Conservation (phyloP, 371 early-diverging fungal genomes). For the Sporodiniella umbellata region DNA sequence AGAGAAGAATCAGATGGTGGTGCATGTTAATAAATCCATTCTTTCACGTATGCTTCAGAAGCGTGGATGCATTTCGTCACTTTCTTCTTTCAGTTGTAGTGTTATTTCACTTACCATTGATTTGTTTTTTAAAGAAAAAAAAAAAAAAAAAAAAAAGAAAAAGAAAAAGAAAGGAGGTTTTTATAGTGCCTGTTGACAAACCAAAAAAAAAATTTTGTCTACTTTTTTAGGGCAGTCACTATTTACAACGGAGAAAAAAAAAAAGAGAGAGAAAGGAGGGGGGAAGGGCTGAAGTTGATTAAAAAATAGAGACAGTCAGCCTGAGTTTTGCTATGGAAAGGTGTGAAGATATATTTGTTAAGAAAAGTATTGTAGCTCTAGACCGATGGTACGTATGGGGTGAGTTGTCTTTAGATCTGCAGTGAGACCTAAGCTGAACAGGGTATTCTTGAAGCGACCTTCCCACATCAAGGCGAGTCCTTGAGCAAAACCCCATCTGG, state of each 20-base stretch:
- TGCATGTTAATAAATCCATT: slow-evolving; percentile 39
- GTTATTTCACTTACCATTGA: too few relatives aligned
- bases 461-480: slow-evolving; percentile 68
- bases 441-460: slow-evolving; percentile 56
- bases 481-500: slow-evolving; percentile 46
- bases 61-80: slow-evolving; percentile 26
- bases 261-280: too few relatives aligned
- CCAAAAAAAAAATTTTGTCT: slow-evolving; percentile 3
- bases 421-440: slow-evolving; percentile 61
- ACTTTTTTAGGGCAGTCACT: too few relatives aligned
- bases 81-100: slow-evolving; percentile 11
- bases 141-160: not conserved
- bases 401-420: slow-evolving; percentile 46
- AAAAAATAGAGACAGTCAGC: too few relatives aligned
- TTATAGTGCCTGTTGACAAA: too few relatives aligned
- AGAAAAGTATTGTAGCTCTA: slow-evolving; percentile 66
- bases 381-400: slow-evolving; percentile 58
- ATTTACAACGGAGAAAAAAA: too few relatives aligned
- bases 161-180: not conserved
- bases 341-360: slow-evolving; percentile 13
- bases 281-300: too few relatives aligned
- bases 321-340: too few relatives aligned
- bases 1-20: slow-evolving; percentile 44
- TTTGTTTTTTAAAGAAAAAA: too few relatives aligned
- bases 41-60: slow-evolving; percentile 28